phyloP scores from a whole-genome alignment of 768 basidiomycete species.

The Phaeolepiota aurea region DNA sequence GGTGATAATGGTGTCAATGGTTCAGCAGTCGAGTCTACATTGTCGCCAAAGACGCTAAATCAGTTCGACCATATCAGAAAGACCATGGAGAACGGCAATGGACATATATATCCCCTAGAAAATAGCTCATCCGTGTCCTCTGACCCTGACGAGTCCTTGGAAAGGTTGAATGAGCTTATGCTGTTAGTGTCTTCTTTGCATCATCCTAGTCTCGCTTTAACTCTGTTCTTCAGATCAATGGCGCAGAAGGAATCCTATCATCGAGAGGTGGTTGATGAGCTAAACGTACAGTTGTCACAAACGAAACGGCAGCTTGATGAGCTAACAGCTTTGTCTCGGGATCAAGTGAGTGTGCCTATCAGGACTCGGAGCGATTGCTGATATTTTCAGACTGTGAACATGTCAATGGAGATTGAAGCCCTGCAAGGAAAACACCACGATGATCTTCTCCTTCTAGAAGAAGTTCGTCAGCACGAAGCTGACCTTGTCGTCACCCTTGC shows the following conservation, averaged over 20 bases:
- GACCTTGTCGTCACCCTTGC: constrained; percentile 44
- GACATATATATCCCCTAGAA: constrained; percentile 23
- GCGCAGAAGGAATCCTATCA: constrained; percentile 93
- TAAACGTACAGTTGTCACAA: constrained; percentile 59
- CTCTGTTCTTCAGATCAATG: constrained; percentile 64
- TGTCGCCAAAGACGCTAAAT: constrained; percentile 67
- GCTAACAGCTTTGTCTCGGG: constrained; percentile 69
- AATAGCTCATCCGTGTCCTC: constrained; percentile 28
- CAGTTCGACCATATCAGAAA: constrained; percentile 70
- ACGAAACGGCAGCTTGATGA: constrained; percentile 78
- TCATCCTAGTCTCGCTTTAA: constrained; percentile 1
- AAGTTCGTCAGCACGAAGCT: constrained; percentile 47
- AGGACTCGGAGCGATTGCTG: constrained; percentile 1
- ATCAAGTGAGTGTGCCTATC: constrained; percentile 54
- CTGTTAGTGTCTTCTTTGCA: constrained; percentile 41
- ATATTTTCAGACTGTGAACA: constrained; percentile 58
- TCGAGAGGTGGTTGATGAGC: constrained; percentile 65
- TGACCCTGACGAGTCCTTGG: constrained; percentile 64
- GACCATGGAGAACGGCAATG: constrained; percentile 48
- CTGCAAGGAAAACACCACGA: constrained; percentile 55
- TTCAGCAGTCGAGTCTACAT: constrained; percentile 16
- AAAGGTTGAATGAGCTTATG: constrained; percentile 87
- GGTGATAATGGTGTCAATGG: neutral
- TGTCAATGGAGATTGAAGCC: constrained; percentile 80
- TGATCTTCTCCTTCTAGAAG: constrained; percentile 42